phyloP scores from a whole-genome alignment of 176 grass and related monocot genomes.

The Olyra latifolia region DNA sequence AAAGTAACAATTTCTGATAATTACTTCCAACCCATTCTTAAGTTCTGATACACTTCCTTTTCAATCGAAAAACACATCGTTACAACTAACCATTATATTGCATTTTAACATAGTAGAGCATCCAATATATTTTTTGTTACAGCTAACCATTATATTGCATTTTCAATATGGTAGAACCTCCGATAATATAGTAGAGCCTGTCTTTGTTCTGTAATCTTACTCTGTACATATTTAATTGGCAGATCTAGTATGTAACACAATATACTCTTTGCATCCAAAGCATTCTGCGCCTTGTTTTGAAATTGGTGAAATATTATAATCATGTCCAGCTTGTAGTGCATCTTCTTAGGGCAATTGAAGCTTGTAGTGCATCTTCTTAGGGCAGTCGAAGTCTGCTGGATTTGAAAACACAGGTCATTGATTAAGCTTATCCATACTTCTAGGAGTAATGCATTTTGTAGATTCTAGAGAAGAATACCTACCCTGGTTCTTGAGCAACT shows the following conservation, averaged over 20 bases:
- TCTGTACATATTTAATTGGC: constrained; percentile 7
- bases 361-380: constrained; percentile 28
- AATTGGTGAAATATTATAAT: background rate
- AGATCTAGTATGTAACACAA: background rate
- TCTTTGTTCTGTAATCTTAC: background rate
- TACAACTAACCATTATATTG: constrained; percentile 22
- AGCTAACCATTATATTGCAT: constrained; percentile 6
- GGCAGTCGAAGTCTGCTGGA: constrained; percentile 54
- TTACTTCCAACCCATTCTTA: background rate
- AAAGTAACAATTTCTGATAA: background rate
- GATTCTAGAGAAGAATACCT: constrained; percentile 36
- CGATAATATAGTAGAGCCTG: background rate
- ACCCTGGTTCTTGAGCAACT: constrained; percentile 53
- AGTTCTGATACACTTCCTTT: background rate
- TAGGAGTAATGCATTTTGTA: constrained; percentile 13
- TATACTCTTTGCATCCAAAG: constrained; percentile 14
- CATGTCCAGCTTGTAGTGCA: background rate
- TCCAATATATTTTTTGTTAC: constrained; percentile 17
- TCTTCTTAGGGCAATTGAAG: constrained; percentile 46
- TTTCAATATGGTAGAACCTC: background rate
- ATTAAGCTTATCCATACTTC: constrained; percentile 12
- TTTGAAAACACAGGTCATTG: constrained; percentile 4
- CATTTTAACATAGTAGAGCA: background rate
- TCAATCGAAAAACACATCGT: background rate
- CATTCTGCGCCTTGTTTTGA: background rate